Base-by-base conservation (phyloP, 2,329 filamentous ascomycete species). In the Talaromyces rugulosus region DNA sequence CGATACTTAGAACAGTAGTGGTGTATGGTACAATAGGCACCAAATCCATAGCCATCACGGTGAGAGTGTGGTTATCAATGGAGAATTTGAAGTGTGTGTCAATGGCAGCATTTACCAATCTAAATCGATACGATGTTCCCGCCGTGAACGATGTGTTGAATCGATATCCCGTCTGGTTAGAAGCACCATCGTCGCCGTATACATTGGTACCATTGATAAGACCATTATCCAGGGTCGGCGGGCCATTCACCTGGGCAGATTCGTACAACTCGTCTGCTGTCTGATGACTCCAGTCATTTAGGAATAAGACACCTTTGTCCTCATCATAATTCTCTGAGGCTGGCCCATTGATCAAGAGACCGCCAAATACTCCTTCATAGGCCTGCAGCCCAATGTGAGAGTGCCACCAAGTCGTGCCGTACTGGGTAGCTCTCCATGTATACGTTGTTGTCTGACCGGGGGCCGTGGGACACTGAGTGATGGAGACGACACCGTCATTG, bases 341-440 rank as follows among this genome's bases (percentile, higher is more conserved):
- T 8, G 76, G 76, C 2, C 76, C 76, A 58, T 78, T 71, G 50
- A 78, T 75, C 3, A 88, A 74, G 40, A 90, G 83, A 2, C 80
- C 81, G 0, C 87, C 87, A 33, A 84, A 77, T 0, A 88, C 74
- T 1, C 87, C 87, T 60, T 87, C 79, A 66, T 71, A 72, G 16
- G 75, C 73, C 55, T 78, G 76, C 1, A 75, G 65, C 0, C 66
- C 66, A 34, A 75, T 72, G 56, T 78, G 76, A 11, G 71, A 73
- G 53, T 74, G 71, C 31, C 73, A 74, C 71, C 71, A 74, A 0
- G 66, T 65, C 2, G 70, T 67, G 0, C 76, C 76, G 52, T 78
- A 78, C 57, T 77, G 72, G 30, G 67, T 69, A 1, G 75, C 75
- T 36, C 71, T 66, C 71, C 70, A 77, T 18, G 66, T 66, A 58